Conservation (phyloP, 345 rosid genomes). For the Isatis tinctoria region DNA sequence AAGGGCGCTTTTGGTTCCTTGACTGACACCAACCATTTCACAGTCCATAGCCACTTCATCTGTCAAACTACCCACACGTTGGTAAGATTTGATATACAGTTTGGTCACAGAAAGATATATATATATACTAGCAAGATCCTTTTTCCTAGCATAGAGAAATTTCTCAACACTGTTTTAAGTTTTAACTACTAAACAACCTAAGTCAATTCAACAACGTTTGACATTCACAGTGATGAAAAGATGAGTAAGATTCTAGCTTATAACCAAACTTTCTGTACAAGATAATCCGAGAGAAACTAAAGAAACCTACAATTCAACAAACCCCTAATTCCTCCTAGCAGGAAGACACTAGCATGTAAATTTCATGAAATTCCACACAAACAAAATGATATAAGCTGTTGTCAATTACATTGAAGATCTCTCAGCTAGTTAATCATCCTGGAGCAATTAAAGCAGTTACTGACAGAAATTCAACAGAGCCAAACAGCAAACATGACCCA, state of each 20-base stretch:
- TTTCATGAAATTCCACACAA: background rate
- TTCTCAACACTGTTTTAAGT: background rate
- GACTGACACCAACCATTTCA: conserved; percentile 96
- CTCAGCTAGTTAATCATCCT: background rate
- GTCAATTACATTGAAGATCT: background rate
- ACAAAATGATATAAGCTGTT: background rate
- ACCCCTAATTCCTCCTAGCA: background rate
- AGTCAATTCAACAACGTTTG: background rate
- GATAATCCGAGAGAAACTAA: background rate
- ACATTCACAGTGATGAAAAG: background rate
- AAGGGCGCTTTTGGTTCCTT: conserved; percentile 88
- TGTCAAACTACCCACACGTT: conserved; percentile 58
- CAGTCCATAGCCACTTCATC: conserved; percentile 92
- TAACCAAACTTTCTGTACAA: background rate
- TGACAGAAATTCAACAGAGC: background rate
- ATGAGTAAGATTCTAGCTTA: background rate
- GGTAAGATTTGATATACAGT: conserved; percentile 6
- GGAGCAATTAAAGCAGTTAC: background rate
- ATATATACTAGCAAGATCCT: background rate
- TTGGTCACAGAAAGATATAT: background rate
- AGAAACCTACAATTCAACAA: background rate
- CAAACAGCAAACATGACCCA: conserved; percentile 21
- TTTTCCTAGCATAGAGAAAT: background rate
- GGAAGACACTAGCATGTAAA: background rate
- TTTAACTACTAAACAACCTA: background rate